Evolutionary conservation across 2,329 filamentous ascomycete species (phyloP).

Genomic region (Pleoardoris graminearum): DNA sequence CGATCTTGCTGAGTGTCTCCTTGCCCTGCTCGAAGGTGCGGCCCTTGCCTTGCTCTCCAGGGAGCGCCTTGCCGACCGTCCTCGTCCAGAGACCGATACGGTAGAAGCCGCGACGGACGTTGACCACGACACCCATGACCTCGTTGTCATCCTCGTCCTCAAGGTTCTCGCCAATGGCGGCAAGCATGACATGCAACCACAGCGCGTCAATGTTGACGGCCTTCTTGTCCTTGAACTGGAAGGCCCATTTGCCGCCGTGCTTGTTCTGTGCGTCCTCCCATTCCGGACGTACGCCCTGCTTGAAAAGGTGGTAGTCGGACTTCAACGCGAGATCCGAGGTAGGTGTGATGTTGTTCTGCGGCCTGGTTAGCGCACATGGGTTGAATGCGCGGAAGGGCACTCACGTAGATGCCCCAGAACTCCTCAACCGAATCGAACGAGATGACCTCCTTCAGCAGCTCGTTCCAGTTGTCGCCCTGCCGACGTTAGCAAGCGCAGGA

Average conservation of each 20-base stretch:
- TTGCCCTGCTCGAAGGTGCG: slow-evolving; percentile 79
- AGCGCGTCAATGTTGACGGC: slow-evolving; percentile 88
- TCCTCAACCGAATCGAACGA: slow-evolving; percentile 98
- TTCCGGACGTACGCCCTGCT: slow-evolving; percentile 92
- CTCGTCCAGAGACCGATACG: slow-evolving; percentile 97
- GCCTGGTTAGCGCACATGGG: slow-evolving; percentile 16
- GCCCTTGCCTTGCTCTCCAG: slow-evolving; percentile 75
- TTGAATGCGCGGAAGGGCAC: slow-evolving; percentile 43
- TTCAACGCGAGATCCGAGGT: slow-evolving; percentile 95
- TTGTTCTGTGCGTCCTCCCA: slow-evolving; percentile 99
- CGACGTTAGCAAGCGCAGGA: slow-evolving; percentile 18
- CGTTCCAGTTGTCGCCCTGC: slow-evolving; percentile 97
- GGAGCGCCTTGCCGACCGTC: slow-evolving; percentile 83
- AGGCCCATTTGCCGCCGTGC: slow-evolving; percentile 98
- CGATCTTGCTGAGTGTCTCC: slow-evolving; percentile 82
- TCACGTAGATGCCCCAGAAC: slow-evolving; percentile 98
- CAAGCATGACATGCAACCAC: slow-evolving; percentile 96
- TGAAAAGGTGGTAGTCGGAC: slow-evolving; percentile 99
- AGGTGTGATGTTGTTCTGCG: slow-evolving; percentile 95
- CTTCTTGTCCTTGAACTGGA: slow-evolving; percentile 96
- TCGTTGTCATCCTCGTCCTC: slow-evolving; percentile 94
- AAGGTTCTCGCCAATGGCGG: slow-evolving; percentile 95
- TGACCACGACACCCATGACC: slow-evolving; percentile 99
- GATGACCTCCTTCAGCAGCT: slow-evolving; percentile 96
- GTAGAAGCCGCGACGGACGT: slow-evolving; percentile 97